A percentile compares a stretch with the other conserved stretches of the same genome.
Evolutionary conservation across 176 grass and related monocot species (phyloP).

Genomic region (Chloris gayana): DNA sequence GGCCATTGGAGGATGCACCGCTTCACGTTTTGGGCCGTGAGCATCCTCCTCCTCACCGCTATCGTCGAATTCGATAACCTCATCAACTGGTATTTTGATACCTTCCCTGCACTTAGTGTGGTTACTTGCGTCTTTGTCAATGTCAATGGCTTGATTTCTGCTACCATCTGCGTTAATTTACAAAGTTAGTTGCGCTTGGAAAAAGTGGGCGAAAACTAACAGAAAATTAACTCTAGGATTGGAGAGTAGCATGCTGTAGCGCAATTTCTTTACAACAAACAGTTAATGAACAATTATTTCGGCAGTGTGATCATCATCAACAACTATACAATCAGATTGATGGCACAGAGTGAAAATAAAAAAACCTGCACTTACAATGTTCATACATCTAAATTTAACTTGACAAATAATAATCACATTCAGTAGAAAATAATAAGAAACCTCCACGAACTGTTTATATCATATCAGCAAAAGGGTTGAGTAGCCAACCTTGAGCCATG

Average conservation of each 20-base stretch:
- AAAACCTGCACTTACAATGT: background rate
- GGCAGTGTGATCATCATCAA: background rate
- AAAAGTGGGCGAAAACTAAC: background rate
- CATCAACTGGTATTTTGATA: background rate
- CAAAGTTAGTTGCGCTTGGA: conserved; percentile 19
- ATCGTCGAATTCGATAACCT: conserved; percentile 35
- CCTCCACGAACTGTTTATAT: background rate
- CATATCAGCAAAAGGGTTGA: conserved; percentile 20
- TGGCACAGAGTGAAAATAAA: background rate
- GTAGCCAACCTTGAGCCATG: conserved; percentile 34
- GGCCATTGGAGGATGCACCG: background rate
- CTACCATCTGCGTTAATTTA: conserved; percentile 16
- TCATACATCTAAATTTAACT: conserved; percentile 19
- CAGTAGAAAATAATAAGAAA: conserved; percentile 13
- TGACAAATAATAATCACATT: background rate
- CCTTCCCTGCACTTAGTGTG: background rate
- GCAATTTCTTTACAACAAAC: background rate
- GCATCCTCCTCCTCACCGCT: conserved; percentile 38
- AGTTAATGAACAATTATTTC: background rate
- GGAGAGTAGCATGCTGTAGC: conserved; percentile 20
- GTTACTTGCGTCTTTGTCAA: conserved; percentile 15
- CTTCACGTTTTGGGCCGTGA: background rate
- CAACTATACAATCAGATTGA: conserved; percentile 5
- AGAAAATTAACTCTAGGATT: conserved; percentile 22
- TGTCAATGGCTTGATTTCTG: conserved; percentile 33